These are phyloP conservation scores for Naganishia vishniacii DNA, from an alignment of 768 basidiomycete genomes.

Conservation along the genomic window DNA sequence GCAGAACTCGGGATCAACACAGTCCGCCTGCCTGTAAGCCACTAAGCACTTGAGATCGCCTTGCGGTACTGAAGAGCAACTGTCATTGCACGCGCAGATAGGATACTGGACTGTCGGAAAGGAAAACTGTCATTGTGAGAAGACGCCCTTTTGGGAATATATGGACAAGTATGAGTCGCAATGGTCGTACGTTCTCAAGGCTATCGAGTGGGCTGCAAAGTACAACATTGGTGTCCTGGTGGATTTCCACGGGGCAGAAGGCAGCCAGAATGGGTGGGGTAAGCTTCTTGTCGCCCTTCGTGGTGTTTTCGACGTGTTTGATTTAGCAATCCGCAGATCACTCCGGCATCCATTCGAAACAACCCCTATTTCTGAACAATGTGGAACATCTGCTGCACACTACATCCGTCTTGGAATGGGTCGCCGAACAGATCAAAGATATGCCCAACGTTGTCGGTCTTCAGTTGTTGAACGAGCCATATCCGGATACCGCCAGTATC, in stretches of 20 bases:
- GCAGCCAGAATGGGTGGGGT: slow-evolving; percentile 2
- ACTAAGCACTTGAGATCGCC: slow-evolving; percentile 13
- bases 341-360: slow-evolving; percentile 31
- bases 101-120: slow-evolving; percentile 37
- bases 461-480: slow-evolving; percentile 45
- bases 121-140: slow-evolving; percentile 32
- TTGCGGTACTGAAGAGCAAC: not conserved
- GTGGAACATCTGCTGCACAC: slow-evolving; percentile 37
- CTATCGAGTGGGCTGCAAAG: slow-evolving; percentile 45
- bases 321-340: slow-evolving; percentile 28
- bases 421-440: slow-evolving; percentile 43
- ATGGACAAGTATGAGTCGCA: slow-evolving; percentile 39
- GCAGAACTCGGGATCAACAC: slow-evolving; percentile 38
- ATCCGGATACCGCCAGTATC: not conserved
- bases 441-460: slow-evolving; percentile 47
- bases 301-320: too few relatives aligned
- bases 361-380: not conserved
- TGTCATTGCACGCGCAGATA: slow-evolving; percentile 26
- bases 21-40: slow-evolving; percentile 42
- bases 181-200: slow-evolving; percentile 41
- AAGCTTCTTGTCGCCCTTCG: not conserved
- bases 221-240: slow-evolving; percentile 44
- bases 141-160: slow-evolving; percentile 39
- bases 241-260: slow-evolving; percentile 38
- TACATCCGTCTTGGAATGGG: slow-evolving; percentile 51